Evolutionary conservation across 78 protist species (phyloP).

Genomic region (Guillardia theta): DNA sequence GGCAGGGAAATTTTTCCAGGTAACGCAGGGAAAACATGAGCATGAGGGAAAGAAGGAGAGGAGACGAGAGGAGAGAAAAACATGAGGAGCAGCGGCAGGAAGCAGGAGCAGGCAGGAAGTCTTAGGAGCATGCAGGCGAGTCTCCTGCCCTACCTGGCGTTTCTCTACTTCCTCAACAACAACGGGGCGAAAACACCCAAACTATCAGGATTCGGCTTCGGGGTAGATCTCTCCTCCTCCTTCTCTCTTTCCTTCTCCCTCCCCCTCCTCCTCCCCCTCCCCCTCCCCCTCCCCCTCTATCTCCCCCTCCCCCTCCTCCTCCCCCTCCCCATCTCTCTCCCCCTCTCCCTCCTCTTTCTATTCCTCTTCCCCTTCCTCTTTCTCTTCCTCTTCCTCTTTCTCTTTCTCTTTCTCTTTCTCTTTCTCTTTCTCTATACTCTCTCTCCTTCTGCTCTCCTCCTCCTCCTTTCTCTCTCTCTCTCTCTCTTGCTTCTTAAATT

Average conservation of each 20-base stretch:
- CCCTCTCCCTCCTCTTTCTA: neutral
- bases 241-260: too few relatives aligned
- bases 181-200: neutral
- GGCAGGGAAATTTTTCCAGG: constrained; percentile 44
- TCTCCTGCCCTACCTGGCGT: neutral
- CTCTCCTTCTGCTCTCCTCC: neutral
- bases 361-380: too few relatives aligned
- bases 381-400: too few relatives aligned
- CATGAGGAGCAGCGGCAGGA: too few relatives aligned
- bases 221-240: too few relatives aligned
- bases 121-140: neutral
- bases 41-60: too few relatives aligned
- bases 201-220: constrained; percentile 24
- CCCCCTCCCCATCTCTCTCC: neutral
- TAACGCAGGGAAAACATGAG: too few relatives aligned
- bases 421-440: too few relatives aligned
- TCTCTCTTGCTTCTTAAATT: neutral
- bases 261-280: neutral
- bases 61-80: too few relatives aligned
- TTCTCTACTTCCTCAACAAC: constrained; percentile 31
- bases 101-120: too few relatives aligned
- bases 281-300: neutral
- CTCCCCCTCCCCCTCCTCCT: neutral
- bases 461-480: neutral
- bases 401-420: too few relatives aligned